Evolutionary conservation across 2,329 filamentous ascomycete genomes (phyloP).

Genomic region (Cryoendolithus antarcticus): DNA sequence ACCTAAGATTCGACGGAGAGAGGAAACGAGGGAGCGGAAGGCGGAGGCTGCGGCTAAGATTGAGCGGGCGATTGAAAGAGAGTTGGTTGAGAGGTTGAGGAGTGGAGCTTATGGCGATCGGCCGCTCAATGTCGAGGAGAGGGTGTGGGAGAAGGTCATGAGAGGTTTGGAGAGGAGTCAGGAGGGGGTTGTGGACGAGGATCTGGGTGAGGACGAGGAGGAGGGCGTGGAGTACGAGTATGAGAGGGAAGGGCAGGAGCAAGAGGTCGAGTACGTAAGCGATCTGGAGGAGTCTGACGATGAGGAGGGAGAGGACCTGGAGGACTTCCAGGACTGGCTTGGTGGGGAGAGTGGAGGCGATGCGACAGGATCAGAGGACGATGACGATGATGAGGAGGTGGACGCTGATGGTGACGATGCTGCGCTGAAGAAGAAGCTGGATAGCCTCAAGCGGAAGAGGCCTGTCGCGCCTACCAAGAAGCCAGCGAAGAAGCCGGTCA

Average conservation of each 20-base stretch:
- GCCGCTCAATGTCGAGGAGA: constrained; percentile 87
- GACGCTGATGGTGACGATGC: constrained; percentile 42
- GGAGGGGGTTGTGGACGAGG: constrained; percentile 69
- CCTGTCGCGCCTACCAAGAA: constrained; percentile 37
- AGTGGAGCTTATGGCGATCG: constrained; percentile 91
- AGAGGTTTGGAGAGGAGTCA: constrained; percentile 79
- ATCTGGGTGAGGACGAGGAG: constrained; percentile 71
- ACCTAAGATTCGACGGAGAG: constrained; percentile 60
- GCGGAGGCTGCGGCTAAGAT: constrained; percentile 63
- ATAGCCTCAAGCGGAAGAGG: constrained; percentile 45
- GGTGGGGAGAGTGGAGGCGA: constrained; percentile 51
- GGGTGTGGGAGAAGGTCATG: constrained; percentile 95
- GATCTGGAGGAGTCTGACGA: constrained; percentile 66
- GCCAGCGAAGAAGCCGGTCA: constrained; percentile 44
- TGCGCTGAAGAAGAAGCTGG: constrained; percentile 45
- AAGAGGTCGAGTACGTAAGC: constrained; percentile 73
- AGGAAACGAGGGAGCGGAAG: constrained; percentile 38
- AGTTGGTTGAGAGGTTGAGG: constrained; percentile 79
- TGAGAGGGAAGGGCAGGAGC: constrained; percentile 44
- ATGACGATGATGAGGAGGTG: constrained; percentile 37
- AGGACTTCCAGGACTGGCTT: constrained; percentile 93
- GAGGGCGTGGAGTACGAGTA: constrained; percentile 51
- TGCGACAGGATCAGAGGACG: constrained; percentile 41
- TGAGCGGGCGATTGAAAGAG: constrained; percentile 87
- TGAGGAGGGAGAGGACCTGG: constrained; percentile 58